Base-by-base conservation (phyloP, 495 filamentous ascomycete genomes). In the Xylaria palmicola region DNA sequence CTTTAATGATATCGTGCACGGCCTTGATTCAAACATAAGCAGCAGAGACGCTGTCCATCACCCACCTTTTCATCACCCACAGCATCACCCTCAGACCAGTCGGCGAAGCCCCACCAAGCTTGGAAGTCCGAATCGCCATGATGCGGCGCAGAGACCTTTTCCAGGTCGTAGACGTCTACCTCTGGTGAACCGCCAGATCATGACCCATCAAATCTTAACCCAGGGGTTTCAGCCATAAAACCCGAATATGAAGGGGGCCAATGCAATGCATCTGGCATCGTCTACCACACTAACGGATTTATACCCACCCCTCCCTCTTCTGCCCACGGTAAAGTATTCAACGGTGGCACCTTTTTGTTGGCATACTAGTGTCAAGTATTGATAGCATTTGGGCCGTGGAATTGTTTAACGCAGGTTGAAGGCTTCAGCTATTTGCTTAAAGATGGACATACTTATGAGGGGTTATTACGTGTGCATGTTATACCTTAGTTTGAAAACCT, bases 181-280 rank as follows among this genome's bases (percentile, higher is more conserved):
- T 15, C 62, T 71, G 19, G 59, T 62, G 26, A 71, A 69, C 22
- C 68, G 68, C 49, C 66, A 71, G 60, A 67, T 71, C 20, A 65
- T 71, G 64, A 71, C 68, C 4, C 68, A 71, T 48, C 66, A 71
- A 51, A 71, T 71, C 36, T 27, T 71, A 20, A 71, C 68, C 9
- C 68, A 71, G 32, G 68, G 68, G 3, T 71, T 67, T 27, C 68
- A 69, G 22, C 68, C 64, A 37, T 71, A 37, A 67, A n/a, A 36
- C 32, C 47, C 19, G 6, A 32, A 24, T 27, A 26, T 3, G 17
- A 32, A 41, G 7, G 9, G 8, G n/a, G n/a, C n/a, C n/a, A n/a
- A 15, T 12, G 34, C n/a, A n/a, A 7, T 27, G 39, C 27, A 44
- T 44, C 34, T 17, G 15, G 17, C 17, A 5, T 4, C 3, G 39